phyloP scores from a whole-genome alignment of 768 basidiomycete genomes.

The Cystoderma amianthinum region DNA sequence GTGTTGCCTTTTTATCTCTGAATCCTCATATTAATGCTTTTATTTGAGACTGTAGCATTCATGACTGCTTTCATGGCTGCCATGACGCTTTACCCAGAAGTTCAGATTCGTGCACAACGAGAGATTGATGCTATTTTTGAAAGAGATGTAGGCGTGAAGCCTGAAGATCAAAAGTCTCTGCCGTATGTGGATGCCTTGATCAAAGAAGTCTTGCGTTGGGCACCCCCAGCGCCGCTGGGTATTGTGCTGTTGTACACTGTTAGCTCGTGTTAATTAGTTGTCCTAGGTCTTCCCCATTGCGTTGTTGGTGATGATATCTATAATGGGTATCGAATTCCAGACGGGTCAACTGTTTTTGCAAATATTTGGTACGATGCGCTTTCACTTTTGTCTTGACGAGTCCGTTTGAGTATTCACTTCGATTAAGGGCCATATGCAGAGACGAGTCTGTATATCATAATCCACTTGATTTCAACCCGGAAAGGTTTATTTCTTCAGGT shows the following conservation, averaged over 20 bases:
- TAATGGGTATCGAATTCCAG: background rate
- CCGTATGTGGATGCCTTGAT: background rate
- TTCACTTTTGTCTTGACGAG: too few relatives aligned
- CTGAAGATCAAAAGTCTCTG: background rate
- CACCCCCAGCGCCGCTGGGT: background rate
- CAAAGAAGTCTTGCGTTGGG: background rate
- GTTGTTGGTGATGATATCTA: background rate
- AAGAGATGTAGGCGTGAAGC: background rate
- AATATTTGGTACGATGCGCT: background rate
- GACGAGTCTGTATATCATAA: too few relatives aligned
- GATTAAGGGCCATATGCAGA: too few relatives aligned
- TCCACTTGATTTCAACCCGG: too few relatives aligned
- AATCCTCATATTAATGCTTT: too few relatives aligned
- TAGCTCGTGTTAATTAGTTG: background rate
- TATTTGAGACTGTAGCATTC: background rate
- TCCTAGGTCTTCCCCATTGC: background rate
- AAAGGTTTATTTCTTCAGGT: too few relatives aligned
- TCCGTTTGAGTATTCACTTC: too few relatives aligned
- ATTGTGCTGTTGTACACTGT: background rate
- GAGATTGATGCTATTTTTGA: background rate
- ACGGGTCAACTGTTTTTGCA: background rate
- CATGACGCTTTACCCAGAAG: background rate
- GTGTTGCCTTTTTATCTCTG: too few relatives aligned
- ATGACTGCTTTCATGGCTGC: background rate
- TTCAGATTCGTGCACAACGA: background rate